Evolutionary conservation across 331 rosid genomes (phyloP).

Genomic region (Pyrus hybrid): DNA sequence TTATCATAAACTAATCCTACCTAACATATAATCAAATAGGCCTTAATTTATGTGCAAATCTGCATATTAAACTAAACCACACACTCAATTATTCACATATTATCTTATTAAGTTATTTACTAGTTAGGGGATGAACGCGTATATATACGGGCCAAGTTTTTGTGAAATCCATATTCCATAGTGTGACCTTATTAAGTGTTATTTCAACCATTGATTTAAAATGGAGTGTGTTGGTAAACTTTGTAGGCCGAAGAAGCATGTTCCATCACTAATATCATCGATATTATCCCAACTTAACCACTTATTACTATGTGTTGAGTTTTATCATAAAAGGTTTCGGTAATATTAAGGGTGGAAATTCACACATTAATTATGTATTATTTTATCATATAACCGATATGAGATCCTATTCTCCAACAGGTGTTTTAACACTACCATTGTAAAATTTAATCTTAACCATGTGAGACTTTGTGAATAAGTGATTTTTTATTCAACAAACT

Average conservation of each 20-base stretch:
- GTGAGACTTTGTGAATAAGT: not conserved
- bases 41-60: not conserved
- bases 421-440: not conserved
- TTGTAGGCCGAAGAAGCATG: too few species aligned
- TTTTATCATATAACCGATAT: not conserved
- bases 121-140: not conserved
- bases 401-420: too few species aligned
- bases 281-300: too few species aligned
- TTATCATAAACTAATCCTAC: constrained; percentile 17
- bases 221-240: not conserved
- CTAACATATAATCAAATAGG: constrained; percentile 2
- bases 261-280: too few species aligned
- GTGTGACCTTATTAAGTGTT: too few species aligned
- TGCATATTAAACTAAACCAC: not conserved
- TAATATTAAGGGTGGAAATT: too few species aligned
- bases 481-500: not conserved
- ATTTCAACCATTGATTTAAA: not conserved
- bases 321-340: too few species aligned
- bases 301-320: too few species aligned
- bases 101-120: not conserved
- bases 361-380: not conserved
- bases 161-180: not conserved
- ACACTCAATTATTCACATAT: not conserved
- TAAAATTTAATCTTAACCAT: not conserved
- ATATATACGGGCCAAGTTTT: too few species aligned